Base-by-base conservation (phyloP, 345 rosid genomes). In the Cardamine chenopodiifolia region DNA sequence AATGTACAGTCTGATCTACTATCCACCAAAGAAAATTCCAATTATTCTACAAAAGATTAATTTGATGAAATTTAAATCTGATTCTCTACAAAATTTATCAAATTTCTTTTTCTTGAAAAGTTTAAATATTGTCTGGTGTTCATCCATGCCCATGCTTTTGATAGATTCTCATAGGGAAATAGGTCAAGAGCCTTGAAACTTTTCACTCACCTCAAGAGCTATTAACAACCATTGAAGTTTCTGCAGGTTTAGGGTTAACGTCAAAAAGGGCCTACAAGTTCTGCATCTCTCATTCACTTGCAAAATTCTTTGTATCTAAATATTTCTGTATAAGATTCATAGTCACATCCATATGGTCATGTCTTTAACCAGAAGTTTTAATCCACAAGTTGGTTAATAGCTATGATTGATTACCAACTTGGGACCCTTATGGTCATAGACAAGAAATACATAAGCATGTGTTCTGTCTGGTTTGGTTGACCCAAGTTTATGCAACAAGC, bases 401-500 rank as follows among this genome's bases (percentile, higher is more conserved):
- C 25, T 5, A 22, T 3, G 19, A 39, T 17, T 8, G 15, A 0
- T 72, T 18, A 53, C 55, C 22, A 72, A 53, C 34, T 40, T 54
- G n/a, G 28, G 75, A 57, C 35, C 58, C 64, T 57, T 55, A 15
- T 50, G 47, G 3, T 20, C 71, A 50, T 19, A 55, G 15, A 54
- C 28, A 73, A 65, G 39, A 64, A 45, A 44, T n/a, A 63, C 37
- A 73, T 8, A 40, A n/a, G 29, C 77, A 55, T 73, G 48, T 73
- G 32, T 64, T 22, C 0, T 53, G 45, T 52, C 15, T 62, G 7
- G 29, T 15, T 6, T 40, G 20, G 13, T 53, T 53, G 7, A 4
- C 35, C 31, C 31, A 11, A 29, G 7, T n/a, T 18, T 34, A 19
- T 59, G 10, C 2, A 52, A 2, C 20, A 67, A 37, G 5, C 61